Conservation (phyloP, 2,329 filamentous ascomycete genomes). For the Fusarium nurragi region DNA sequence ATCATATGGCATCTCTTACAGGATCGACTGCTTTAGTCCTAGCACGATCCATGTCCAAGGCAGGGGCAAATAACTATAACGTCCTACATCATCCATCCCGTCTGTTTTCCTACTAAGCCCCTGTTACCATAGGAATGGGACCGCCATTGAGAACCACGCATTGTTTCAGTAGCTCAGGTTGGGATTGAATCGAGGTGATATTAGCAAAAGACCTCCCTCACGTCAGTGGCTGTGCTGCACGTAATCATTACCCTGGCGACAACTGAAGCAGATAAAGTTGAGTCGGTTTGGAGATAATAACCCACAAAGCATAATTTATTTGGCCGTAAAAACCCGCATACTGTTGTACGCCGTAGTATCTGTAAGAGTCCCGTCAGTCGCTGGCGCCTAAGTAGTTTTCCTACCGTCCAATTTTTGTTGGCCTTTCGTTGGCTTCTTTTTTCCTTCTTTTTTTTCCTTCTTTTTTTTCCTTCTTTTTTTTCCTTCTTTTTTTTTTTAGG, state of each 20-base stretch:
- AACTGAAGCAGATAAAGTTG: neutral
- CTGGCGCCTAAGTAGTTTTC: conserved; percentile 24
- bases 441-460: neutral
- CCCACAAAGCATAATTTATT: neutral
- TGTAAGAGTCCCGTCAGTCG: conserved; percentile 11
- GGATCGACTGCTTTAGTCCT: conserved; percentile 22
- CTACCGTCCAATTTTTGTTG: neutral
- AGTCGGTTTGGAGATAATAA: neutral
- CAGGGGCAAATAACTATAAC: conserved; percentile 28
- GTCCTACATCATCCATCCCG: conserved; percentile 19
- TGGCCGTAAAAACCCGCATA: neutral
- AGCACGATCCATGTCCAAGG: conserved; percentile 22
- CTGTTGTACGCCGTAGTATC: neutral
- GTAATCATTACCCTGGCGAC: neutral
- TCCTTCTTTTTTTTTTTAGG: conserved; percentile 9
- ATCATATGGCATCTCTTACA: neutral
- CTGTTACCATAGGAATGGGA: conserved; percentile 17
- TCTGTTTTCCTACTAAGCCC: conserved; percentile 4
- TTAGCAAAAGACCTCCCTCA: conserved; percentile 7
- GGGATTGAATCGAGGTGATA: neutral
- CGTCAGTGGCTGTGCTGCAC: conserved; percentile 5
- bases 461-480: conserved; percentile 8
- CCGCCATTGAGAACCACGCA: conserved; percentile 6
- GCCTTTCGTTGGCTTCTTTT: neutral
- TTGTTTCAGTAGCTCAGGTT: conserved; percentile 1